Percentiles rank a stretch among this genome's conserved stretches.
phyloP scores from a whole-genome alignment of 257 asterid genomes.

The Leptodermis oblonga region DNA sequence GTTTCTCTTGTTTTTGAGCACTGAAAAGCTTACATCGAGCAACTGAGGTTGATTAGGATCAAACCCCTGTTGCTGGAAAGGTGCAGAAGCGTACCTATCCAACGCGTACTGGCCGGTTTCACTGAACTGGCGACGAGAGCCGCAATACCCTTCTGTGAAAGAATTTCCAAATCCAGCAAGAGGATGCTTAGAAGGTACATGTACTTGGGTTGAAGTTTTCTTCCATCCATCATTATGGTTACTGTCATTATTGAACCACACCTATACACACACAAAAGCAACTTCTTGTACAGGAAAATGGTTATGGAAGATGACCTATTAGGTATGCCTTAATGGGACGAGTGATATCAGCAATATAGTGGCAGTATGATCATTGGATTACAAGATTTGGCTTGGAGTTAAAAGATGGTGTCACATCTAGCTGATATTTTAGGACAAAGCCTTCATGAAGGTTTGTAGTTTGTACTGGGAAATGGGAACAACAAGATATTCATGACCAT shows the following conservation, averaged over 20 bases:
- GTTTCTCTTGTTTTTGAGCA: background rate
- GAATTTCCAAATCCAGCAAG: background rate
- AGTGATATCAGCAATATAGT: constrained; percentile 2
- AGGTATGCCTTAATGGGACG: background rate
- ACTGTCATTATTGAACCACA: constrained; percentile 2
- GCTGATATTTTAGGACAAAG: constrained; percentile 4
- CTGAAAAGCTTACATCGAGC: background rate
- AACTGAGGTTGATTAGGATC: background rate
- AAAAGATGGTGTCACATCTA: constrained; percentile 6
- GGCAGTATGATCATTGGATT: background rate
- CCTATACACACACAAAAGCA: background rate
- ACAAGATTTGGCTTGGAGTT: background rate
- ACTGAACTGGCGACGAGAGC: background rate
- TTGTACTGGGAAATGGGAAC: background rate
- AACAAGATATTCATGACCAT: background rate
- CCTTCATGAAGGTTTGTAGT: too few relatives aligned
- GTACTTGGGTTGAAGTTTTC: constrained; percentile 7
- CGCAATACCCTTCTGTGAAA: background rate
- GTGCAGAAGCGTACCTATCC: background rate
- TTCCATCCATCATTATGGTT: background rate
- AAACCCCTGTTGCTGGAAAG: background rate
- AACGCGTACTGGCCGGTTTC: background rate
- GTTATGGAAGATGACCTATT: background rate
- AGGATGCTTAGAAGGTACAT: background rate
- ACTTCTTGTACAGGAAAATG: background rate